Conservation (phyloP, 345 rosid species). For the Jatropha curcas region DNA sequence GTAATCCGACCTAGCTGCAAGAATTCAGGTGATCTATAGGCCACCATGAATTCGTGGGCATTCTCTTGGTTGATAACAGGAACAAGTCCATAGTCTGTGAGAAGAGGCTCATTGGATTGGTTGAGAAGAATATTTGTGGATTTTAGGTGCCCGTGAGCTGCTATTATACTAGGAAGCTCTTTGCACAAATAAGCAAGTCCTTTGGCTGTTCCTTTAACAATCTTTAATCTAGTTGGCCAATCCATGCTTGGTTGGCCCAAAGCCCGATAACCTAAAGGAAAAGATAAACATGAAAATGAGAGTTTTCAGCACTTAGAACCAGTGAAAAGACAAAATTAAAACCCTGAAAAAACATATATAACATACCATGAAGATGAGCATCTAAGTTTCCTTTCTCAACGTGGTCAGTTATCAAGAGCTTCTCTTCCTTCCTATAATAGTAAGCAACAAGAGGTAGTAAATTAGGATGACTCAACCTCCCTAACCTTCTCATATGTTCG, state of each 20-base stretch:
- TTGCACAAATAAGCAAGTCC: conserved; percentile 65
- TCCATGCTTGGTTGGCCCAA: conserved; percentile 54
- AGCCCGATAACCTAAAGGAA: conserved; percentile 46
- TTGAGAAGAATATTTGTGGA: conserved; percentile 77
- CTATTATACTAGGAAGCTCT: conserved; percentile 66
- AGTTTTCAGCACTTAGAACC: background rate
- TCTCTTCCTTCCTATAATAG: conserved; percentile 84
- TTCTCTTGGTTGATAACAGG: conserved; percentile 79
- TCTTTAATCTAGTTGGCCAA: conserved; percentile 71
- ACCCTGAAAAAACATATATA: background rate
- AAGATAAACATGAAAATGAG: background rate
- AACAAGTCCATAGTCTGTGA: conserved; percentile 67
- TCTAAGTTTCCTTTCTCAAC: conserved; percentile 74
- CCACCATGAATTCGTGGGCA: conserved; percentile 78
- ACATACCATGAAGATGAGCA: conserved; percentile 76
- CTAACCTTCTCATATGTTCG: conserved; percentile 80
- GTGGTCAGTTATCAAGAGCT: conserved; percentile 63
- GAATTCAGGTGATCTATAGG: conserved; percentile 88
- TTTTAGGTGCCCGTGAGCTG: conserved; percentile 91
- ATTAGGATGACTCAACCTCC: conserved; percentile 69
- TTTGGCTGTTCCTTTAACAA: conserved; percentile 69
- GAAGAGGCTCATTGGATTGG: conserved; percentile 54
- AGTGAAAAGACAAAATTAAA: too few relatives aligned
- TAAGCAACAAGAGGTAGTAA: conserved; percentile 82
- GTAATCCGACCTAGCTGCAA: conserved; percentile 57